Percentiles rank a stretch among this genome's conserved stretches.
Conservation (phyloP, 176 grass and related monocot genomes). For the Lolium multiflorum region DNA sequence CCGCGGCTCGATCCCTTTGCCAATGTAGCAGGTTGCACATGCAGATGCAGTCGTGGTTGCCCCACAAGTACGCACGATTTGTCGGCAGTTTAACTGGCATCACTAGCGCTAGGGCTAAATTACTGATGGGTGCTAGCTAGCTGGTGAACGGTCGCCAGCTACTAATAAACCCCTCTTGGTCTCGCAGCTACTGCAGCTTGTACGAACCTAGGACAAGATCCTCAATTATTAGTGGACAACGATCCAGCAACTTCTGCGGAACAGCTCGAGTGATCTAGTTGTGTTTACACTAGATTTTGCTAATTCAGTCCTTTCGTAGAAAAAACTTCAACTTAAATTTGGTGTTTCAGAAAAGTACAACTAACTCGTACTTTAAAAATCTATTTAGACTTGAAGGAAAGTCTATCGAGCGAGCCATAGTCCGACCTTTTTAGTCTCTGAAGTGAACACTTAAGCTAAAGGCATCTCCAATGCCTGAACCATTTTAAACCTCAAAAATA, state of each 20-base stretch:
- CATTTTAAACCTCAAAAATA: no score
- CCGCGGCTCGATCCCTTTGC: not conserved
- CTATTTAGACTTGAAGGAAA: not conserved
- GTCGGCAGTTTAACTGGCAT: not conserved
- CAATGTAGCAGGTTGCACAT: not conserved
- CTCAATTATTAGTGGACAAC: not conserved
- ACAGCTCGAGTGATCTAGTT: not conserved
- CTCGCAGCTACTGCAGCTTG: not conserved
- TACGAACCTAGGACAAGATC: not conserved
- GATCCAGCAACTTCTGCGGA: not conserved
- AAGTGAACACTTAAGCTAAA: no score
- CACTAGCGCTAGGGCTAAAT: not conserved
- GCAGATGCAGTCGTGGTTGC: not conserved
- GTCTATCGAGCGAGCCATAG: no score
- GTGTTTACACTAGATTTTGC: not conserved
- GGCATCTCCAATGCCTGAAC: no score
- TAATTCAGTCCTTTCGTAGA: not conserved
- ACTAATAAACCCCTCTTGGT: not conserved
- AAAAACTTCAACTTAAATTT: not conserved
- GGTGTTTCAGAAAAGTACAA: not conserved
- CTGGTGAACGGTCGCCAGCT: not conserved
- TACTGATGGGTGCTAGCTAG: not conserved
- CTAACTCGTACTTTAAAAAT: not conserved
- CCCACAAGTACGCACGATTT: not conserved
- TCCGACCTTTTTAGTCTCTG: no score